phyloP scores from a whole-genome alignment of 1,139 yeast genomes.

The Meyerozyma carpophila region DNA sequence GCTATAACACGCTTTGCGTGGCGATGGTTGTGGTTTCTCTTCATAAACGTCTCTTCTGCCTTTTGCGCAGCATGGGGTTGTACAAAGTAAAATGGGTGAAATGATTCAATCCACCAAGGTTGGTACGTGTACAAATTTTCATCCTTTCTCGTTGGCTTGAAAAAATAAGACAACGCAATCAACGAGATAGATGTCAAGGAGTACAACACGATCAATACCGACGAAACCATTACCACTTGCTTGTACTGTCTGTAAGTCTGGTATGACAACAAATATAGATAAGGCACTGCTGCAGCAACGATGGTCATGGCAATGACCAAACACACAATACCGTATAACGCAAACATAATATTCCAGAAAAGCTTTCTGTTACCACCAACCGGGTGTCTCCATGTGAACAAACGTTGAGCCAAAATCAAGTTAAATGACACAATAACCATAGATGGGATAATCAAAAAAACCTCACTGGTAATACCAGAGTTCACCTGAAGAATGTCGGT shows the following conservation, averaged over 20 bases:
- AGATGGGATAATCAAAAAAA: slow-evolving; percentile 30
- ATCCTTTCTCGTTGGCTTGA: slow-evolving; percentile 38
- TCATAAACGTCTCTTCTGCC: slow-evolving; percentile 40
- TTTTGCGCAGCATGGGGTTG: slow-evolving; percentile 31
- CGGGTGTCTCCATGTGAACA: slow-evolving; percentile 45
- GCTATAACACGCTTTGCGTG: slow-evolving; percentile 42
- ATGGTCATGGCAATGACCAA: slow-evolving; percentile 29
- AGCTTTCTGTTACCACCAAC: slow-evolving; percentile 38
- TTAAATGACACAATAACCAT: slow-evolving; percentile 31
- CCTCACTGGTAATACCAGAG: slow-evolving; percentile 28
- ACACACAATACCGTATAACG: slow-evolving; percentile 24
- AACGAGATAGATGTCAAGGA: slow-evolving; percentile 32
- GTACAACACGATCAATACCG: slow-evolving; percentile 28
- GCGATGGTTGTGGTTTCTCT: slow-evolving; percentile 38
- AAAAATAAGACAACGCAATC: slow-evolving; percentile 34
- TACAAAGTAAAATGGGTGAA: slow-evolving; percentile 39
- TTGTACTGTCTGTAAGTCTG: slow-evolving; percentile 19
- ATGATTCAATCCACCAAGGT: slow-evolving; percentile 46
- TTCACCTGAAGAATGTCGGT: slow-evolving; percentile 18
- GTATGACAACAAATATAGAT: slow-evolving; percentile 23
- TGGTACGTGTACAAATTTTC: slow-evolving; percentile 40
- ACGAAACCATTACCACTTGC: slow-evolving; percentile 25
- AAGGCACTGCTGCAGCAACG: slow-evolving; percentile 31
- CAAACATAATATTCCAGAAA: slow-evolving; percentile 32
- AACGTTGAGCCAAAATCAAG: slow-evolving; percentile 37